Base-by-base conservation (phyloP, 495 filamentous ascomycete genomes). In the Aspergillus biplanus region DNA sequence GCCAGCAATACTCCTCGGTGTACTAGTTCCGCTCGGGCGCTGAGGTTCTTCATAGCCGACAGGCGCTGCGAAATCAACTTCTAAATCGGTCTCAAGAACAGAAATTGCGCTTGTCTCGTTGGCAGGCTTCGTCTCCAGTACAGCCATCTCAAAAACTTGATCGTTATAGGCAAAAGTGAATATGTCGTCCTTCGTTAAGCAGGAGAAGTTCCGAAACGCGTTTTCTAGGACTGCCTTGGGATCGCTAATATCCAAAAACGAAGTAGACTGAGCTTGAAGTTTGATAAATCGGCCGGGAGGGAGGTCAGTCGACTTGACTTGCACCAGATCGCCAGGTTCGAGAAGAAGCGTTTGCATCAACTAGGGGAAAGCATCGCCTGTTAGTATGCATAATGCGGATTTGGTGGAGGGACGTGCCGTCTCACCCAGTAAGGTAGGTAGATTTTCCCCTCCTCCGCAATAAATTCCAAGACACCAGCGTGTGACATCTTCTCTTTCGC, bases 141-240 rank as follows among this genome's bases (percentile, higher is more conserved):
- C 93, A 0, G 91, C 91, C 74, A 99, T 91, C 53, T 93, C 89
- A 76, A 93, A 99, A 7, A 92, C 82, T 58, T 92, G 87, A 69
- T 97, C 93, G 70, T 98, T 98, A 76, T 99, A 99, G 53, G 86
- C 82, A 74, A 99, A 98, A 58, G 90, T 93, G 80, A 99, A 98
- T 18, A 95, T 82, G 67, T 99, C 95, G 63, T 91, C 92, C 65
- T 90, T 91, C 5, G 92, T 97, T 6, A 98, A 82, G 50, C 94
- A 93, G 6, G 92, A 89, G 75, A 97, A 99, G 73, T 96, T 95
- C 7, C 93, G 88, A 77, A 99, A 96, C 7, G 92, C 92, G 63
- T 93, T 95, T 73, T 99, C 95, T 18, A 99, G 86, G 4, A 99
- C 95, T n/a, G 95, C 96, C 77, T 96, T 97, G 0, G 95, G 96